Percentiles rank a stretch among this genome's conserved stretches.
Conservation (phyloP, 2,329 filamentous ascomycete genomes). For the Trichoderma sp. region DNA sequence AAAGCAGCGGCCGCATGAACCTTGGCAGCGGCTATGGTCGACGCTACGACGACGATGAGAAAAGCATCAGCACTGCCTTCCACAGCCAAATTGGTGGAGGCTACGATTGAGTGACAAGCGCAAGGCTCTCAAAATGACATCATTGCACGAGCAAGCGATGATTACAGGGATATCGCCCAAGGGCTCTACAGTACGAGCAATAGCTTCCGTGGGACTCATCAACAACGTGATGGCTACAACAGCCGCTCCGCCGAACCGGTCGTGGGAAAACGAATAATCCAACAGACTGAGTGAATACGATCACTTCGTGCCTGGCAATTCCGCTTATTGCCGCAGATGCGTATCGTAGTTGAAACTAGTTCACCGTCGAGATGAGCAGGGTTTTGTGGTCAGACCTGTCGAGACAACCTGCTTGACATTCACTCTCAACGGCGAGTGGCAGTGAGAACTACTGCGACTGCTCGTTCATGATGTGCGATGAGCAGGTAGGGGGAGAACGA, state of each 20-base stretch:
- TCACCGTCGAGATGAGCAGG: not conserved
- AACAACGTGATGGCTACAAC: conserved; percentile 6
- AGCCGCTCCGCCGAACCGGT: conserved; percentile 11
- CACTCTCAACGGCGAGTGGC: not conserved
- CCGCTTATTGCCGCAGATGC: conserved; percentile 9
- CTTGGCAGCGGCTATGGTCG: conserved; percentile 69
- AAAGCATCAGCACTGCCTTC: conserved; percentile 95
- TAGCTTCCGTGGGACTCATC: conserved; percentile 2
- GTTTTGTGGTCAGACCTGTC: not conserved
- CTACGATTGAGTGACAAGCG: conserved; percentile 49
- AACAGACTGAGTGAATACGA: not conserved
- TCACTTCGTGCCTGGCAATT: not conserved
- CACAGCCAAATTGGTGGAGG: conserved; percentile 83
- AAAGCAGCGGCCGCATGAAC: conserved; percentile 73
- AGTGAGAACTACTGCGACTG: not conserved
- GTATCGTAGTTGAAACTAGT: not conserved
- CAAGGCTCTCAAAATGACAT: not conserved
- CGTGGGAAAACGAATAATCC: not conserved
- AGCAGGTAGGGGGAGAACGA: not conserved
- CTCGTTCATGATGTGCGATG: not conserved
- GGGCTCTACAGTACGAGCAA: conserved; percentile 10
- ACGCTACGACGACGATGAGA: conserved; percentile 85
- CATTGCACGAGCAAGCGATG: conserved; percentile 32
- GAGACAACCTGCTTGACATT: not conserved
- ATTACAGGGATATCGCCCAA: conserved; percentile 27